Base-by-base conservation (phyloP, 73 alveolate species). In the Paraurostyla sp. region DNA sequence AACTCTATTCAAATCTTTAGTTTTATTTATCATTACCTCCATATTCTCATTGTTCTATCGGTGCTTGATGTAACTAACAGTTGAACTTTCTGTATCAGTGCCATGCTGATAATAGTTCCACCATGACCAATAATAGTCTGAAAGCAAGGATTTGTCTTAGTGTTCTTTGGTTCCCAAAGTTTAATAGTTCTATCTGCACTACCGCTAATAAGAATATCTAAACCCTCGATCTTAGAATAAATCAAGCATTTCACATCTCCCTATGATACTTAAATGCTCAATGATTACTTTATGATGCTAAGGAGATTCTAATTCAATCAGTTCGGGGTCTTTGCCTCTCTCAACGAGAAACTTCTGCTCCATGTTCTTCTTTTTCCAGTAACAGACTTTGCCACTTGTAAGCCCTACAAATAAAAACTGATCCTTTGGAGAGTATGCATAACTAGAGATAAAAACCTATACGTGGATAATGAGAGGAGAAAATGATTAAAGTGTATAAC, bases 11-110 rank as follows among this genome's bases (percentile, higher is more conserved):
- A 33, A 22, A 68, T 0, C 27, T 32, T 59, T 80, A 0, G 15
- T 6, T 38, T 18, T 54, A 54, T 32, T 23, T 15, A 27, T 0
- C 20, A 0, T 36, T 60, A 49, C 92, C 83, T 88, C 98, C 99
- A 96, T 48, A 96, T 94, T 42, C 95, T 40, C 71, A 96, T 80
- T 0, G 96, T 95, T 90, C 88, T 87, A 73, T 96, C 99, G 43
- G 97, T 96, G 27, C 96, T 83, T 20, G 96, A 87, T 16, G 97
- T 63, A n/a, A 94, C 86, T 23, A 96, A 87, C 52, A 92, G 51
- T 15, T 96, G 93, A 7, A 59, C 87, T 56, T 92, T 93, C 73
- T 83, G 46, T 45, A 93, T 76, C 59, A 80, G 73, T 27, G 93
- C 96, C 80, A 96, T 42, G 1, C 95, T 90, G n/a, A 96, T 89